Conservation (phyloP, 768 basidiomycete species). For the Mycena vitilis region DNA sequence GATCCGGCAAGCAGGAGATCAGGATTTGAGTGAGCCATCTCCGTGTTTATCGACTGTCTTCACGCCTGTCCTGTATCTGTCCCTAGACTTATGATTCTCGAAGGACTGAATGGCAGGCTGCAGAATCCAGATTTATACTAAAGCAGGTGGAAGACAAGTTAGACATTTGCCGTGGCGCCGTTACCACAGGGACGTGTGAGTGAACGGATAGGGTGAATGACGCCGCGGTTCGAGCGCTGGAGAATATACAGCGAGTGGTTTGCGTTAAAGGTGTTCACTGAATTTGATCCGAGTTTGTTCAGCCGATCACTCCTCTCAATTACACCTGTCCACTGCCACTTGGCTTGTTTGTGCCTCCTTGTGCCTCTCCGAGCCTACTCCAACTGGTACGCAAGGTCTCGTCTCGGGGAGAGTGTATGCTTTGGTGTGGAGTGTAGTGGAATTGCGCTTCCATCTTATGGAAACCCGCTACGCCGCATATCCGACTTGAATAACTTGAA, state of each 20-base stretch:
- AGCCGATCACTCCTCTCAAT: background rate
- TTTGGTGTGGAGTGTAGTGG: background rate
- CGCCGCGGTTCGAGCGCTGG: background rate
- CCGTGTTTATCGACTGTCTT: constrained; percentile 16
- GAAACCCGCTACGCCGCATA: constrained; percentile 24
- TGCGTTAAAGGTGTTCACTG: constrained; percentile 7
- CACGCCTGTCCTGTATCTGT: constrained; percentile 23
- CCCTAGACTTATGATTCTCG: constrained; percentile 28
- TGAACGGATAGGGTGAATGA: constrained; percentile 16
- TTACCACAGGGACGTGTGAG: constrained; percentile 5
- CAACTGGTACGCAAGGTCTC: background rate
- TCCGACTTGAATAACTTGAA: constrained; percentile 13
- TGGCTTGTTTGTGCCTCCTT: constrained; percentile 18
- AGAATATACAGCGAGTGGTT: background rate
- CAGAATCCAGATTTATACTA: constrained; percentile 11
- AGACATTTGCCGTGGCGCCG: background rate
- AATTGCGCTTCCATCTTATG: constrained; percentile 28
- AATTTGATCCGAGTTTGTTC: constrained; percentile 27
- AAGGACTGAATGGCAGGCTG: constrained; percentile 22
- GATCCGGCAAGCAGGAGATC: constrained; percentile 18
- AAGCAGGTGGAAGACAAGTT: background rate
- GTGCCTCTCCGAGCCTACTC: background rate
- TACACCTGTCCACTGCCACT: constrained; percentile 1
- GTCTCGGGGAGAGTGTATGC: background rate
- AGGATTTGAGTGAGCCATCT: constrained; percentile 20